phyloP scores from a whole-genome alignment of 371 early-diverging fungal species.

The Mucor velutinosus region DNA sequence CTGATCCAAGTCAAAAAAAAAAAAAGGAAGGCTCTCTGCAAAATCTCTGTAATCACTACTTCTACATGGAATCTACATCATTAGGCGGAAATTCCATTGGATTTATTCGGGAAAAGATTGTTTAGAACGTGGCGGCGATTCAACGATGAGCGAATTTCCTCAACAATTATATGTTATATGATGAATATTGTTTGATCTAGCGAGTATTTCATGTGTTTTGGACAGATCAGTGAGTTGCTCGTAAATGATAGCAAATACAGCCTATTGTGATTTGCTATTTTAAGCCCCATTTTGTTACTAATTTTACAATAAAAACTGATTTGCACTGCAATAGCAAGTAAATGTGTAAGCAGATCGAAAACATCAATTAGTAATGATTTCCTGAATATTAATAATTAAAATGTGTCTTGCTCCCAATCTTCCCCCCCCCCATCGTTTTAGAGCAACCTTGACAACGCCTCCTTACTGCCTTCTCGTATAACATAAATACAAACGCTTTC shows the following conservation, averaged over 20 bases:
- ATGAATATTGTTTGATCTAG: not conserved
- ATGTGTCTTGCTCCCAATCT: not conserved
- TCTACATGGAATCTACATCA: not conserved
- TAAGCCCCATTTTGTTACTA: not conserved
- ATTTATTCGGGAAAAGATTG: slow-evolving; percentile 9
- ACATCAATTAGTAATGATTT: not conserved
- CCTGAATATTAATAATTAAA: not conserved
- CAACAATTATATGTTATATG: not conserved
- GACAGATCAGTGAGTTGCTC: too few species aligned
- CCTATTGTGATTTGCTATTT: not conserved
- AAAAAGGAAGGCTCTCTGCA: not conserved
- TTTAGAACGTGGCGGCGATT: slow-evolving; percentile 11
- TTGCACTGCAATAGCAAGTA: not conserved
- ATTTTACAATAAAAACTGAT: not conserved
- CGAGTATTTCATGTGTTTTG: too few species aligned
- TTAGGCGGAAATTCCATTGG: slow-evolving; percentile 4
- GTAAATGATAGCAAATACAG: not conserved
- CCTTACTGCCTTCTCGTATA: not conserved
- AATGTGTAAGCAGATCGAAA: not conserved
- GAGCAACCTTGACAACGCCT: not conserved
- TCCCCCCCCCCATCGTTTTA: not conserved
- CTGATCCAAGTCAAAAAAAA: not conserved
- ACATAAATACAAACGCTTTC: not conserved
- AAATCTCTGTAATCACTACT: not conserved
- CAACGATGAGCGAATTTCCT: not conserved